Percentiles rank a stretch among this genome's conserved stretches.
Conservation (phyloP, 495 filamentous ascomycete genomes). For the Trichoderma parareesei region DNA sequence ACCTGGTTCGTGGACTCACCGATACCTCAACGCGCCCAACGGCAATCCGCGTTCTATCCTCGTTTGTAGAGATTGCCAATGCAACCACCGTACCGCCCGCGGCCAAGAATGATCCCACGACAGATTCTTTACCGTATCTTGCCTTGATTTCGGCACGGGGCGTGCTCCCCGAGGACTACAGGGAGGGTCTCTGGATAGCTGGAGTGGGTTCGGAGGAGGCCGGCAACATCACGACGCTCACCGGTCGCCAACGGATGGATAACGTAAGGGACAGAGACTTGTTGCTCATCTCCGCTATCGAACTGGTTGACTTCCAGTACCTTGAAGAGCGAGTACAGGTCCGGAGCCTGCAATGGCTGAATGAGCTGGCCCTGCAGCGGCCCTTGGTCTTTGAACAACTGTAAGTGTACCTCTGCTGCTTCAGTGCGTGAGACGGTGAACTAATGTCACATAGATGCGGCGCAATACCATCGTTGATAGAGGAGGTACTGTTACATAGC, state of each 20-base stretch:
- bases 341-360: constrained; percentile 44
- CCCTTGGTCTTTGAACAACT: constrained; percentile 43
- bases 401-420: constrained; percentile 23
- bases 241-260: constrained; percentile 33
- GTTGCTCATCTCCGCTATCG: constrained; percentile 46
- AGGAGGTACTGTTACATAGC: constrained; percentile 46
- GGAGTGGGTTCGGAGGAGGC: constrained; percentile 35
- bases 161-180: constrained; percentile 37
- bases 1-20: constrained; percentile 51
- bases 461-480: constrained; percentile 42
- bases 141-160: constrained; percentile 41
- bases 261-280: constrained; percentile 46
- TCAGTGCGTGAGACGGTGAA: neutral
- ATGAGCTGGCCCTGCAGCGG: constrained; percentile 35
- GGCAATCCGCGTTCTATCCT: constrained; percentile 47
- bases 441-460: constrained; percentile 30
- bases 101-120: constrained; percentile 22
- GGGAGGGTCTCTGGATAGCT: constrained; percentile 44
- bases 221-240: constrained; percentile 23
- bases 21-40: constrained; percentile 48
- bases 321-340: constrained; percentile 47
- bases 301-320: constrained; percentile 49
- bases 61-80: constrained; percentile 47
- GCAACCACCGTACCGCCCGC: constrained; percentile 13
- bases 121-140: constrained; percentile 42